Conservation (phyloP, 345 rosid genomes). For the Hibiscus tridactylites region DNA sequence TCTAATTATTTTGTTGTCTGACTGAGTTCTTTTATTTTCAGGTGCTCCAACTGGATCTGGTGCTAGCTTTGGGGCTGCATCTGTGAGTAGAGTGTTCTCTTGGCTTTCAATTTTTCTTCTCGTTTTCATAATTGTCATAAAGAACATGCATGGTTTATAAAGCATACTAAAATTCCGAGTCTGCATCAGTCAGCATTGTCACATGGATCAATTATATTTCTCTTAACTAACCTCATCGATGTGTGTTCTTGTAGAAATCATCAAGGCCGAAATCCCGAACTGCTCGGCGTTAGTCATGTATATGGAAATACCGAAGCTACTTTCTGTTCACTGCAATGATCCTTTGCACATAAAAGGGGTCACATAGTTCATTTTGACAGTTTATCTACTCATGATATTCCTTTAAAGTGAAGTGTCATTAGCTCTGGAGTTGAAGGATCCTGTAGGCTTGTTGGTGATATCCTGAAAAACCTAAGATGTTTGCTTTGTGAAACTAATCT, state of each 20-base stretch:
- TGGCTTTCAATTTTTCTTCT: neutral
- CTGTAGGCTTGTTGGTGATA: neutral
- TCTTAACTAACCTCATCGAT: conserved; percentile 4
- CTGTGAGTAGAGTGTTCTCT: conserved; percentile 44
- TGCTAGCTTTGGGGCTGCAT: conserved; percentile 69
- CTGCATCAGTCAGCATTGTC: neutral
- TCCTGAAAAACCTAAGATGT: neutral
- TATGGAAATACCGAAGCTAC: neutral
- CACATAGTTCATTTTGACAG: neutral
- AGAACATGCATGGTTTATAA: neutral
- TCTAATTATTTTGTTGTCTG: neutral
- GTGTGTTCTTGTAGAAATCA: conserved; percentile 48
- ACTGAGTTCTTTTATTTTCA: conserved; percentile 17
- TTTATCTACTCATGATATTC: neutral
- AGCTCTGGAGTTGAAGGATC: conserved; percentile 4
- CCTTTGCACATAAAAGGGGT: conserved; percentile 1
- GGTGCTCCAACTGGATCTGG: conserved; percentile 66
- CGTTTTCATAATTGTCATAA: neutral
- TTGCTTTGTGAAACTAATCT: neutral
- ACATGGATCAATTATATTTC: neutral
- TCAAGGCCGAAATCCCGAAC: conserved; percentile 75
- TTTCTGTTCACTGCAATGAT: neutral
- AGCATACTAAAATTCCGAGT: neutral
- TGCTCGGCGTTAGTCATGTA: conserved; percentile 46
- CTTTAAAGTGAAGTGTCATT: neutral